These are phyloP conservation scores for Lachnellula occidentalis DNA, from an alignment of 2,329 filamentous ascomycete species.

Conservation along the genomic window DNA sequence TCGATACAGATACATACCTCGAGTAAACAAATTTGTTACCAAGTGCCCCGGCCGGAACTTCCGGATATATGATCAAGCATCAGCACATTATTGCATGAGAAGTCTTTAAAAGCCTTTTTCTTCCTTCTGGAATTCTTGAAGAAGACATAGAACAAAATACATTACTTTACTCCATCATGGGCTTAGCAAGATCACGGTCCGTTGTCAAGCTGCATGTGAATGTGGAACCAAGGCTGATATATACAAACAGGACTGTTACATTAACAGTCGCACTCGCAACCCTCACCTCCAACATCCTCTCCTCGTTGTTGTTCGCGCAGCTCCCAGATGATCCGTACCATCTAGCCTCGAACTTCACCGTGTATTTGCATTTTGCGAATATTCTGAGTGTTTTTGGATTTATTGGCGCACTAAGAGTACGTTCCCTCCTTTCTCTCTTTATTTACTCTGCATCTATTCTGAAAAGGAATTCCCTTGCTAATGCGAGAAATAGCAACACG, in stretches of 20 bases:
- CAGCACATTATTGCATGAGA: neutral
- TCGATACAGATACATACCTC: neutral
- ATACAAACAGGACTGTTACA: constrained; percentile 21
- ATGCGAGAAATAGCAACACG: constrained; percentile 23
- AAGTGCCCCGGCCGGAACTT: neutral
- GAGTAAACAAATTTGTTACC: neutral
- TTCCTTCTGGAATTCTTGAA: neutral
- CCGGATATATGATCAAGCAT: neutral
- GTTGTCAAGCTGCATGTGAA: neutral
- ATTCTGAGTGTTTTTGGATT: constrained; percentile 37
- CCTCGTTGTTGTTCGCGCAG: constrained; percentile 26
- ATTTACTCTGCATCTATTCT: neutral
- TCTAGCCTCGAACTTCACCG: constrained; percentile 30
- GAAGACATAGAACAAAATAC: neutral
- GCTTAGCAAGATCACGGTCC: constrained; percentile 11
- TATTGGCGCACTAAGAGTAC: constrained; percentile 39
- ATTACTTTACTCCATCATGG: constrained; percentile 2
- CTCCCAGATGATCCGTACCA: constrained; percentile 31
- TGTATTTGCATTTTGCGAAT: constrained; percentile 37
- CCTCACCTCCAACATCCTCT: constrained; percentile 28
- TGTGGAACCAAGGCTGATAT: neutral
- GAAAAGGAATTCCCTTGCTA: neutral
- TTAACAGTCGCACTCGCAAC: constrained; percentile 25
- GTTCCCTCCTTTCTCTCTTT: constrained; percentile 6
- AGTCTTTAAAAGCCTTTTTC: neutral